phyloP scores from a whole-genome alignment of 768 basidiomycete genomes.

The Auricularia auricula-judae region DNA sequence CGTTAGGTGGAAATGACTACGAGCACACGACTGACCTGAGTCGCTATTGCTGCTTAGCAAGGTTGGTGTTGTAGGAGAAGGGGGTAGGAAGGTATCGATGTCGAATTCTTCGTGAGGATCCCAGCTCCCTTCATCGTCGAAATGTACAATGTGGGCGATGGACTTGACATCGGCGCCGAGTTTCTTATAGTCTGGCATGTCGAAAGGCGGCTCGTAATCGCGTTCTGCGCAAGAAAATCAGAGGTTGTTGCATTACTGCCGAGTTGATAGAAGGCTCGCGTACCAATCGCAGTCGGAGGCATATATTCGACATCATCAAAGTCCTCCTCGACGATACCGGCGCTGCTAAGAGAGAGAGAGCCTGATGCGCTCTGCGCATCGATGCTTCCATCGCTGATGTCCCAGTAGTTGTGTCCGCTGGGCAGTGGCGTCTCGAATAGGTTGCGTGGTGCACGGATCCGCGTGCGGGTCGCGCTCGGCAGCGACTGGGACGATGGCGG shows the following conservation, averaged over 20 bases:
- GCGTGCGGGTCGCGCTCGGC: constrained; percentile 60
- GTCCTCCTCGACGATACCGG: constrained; percentile 16
- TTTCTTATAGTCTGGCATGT: constrained; percentile 37
- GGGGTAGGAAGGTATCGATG: not conserved
- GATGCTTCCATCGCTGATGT: constrained; percentile 49
- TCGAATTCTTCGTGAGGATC: not conserved
- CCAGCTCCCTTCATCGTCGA: not conserved
- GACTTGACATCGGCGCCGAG: constrained; percentile 27
- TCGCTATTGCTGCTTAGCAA: not conserved
- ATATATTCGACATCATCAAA: constrained; percentile 44
- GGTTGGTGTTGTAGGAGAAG: not conserved
- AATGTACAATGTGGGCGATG: constrained; percentile 17
- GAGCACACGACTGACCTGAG: not conserved
- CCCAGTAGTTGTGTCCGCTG: constrained; percentile 55
- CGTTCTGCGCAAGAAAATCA: constrained; percentile 18
- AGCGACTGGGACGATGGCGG: not conserved
- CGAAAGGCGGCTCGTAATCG: constrained; percentile 36
- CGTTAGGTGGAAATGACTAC: not conserved
- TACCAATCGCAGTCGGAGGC: constrained; percentile 41
- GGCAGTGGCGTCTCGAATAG: constrained; percentile 60
- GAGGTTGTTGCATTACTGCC: not conserved
- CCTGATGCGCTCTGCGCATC: constrained; percentile 14
- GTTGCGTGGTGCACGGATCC: constrained; percentile 43
- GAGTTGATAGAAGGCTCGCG: constrained; percentile 10
- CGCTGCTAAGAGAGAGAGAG: constrained; percentile 13